phyloP scores from a whole-genome alignment of 805 yeast genomes.

The Zygoascus flipseniorum region DNA sequence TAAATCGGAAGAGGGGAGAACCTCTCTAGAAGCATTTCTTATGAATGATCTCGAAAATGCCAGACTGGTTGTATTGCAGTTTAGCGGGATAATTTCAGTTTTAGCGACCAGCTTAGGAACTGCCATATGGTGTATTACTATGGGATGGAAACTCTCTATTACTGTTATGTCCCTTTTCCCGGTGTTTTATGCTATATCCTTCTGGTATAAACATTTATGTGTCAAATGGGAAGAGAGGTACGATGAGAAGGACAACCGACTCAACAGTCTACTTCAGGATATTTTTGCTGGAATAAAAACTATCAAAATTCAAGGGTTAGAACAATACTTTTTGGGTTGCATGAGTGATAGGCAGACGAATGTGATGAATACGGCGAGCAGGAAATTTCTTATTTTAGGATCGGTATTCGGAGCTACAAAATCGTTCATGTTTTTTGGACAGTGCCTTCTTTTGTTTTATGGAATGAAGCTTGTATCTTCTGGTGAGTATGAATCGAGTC shows the following conservation, averaged over 20 bases:
- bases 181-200: slow-evolving; percentile 43
- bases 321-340: slow-evolving; percentile 36
- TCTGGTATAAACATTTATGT: slow-evolving; percentile 42
- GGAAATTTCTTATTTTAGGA: slow-evolving; percentile 55
- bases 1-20: slow-evolving; percentile 32
- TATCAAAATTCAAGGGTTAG: slow-evolving; percentile 48
- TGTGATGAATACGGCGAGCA: slow-evolving; percentile 35
- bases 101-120: slow-evolving; percentile 52
- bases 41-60: slow-evolving; percentile 79
- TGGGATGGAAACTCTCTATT: slow-evolving; percentile 82
- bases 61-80: slow-evolving; percentile 54
- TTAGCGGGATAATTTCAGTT: slow-evolving; percentile 46
- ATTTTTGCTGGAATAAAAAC: slow-evolving; percentile 53
- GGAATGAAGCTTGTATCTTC: slow-evolving; percentile 65
- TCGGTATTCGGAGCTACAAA: slow-evolving; percentile 54
- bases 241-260: slow-evolving; percentile 17
- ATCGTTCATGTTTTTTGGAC: slow-evolving; percentile 49
- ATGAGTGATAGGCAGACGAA: slow-evolving; percentile 28
- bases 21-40: slow-evolving; percentile 52
- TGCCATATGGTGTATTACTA: slow-evolving; percentile 62
- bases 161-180: slow-evolving; percentile 78
- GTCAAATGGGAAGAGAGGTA: slow-evolving; percentile 52
- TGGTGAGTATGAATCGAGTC: slow-evolving; percentile 46
- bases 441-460: slow-evolving; percentile 67
- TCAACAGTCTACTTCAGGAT: slow-evolving; percentile 34